Conservation (phyloP, 345 rosid genomes). For the Salix exigua region DNA sequence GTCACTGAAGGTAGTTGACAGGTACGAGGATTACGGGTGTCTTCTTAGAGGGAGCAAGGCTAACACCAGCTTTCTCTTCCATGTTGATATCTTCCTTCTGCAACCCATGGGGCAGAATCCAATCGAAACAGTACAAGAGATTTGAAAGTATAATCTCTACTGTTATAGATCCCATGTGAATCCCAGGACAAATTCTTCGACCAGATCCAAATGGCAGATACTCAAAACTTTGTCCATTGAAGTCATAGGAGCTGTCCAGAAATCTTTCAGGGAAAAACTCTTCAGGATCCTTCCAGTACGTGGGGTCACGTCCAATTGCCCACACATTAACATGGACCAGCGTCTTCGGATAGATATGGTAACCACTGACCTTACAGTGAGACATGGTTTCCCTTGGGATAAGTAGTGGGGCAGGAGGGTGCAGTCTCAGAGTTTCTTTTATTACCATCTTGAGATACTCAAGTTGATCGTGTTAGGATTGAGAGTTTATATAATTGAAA, state of each 20-base stretch:
- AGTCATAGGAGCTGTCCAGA: conserved; percentile 4
- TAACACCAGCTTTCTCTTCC: conserved; percentile 39
- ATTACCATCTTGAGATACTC: conserved; percentile 40
- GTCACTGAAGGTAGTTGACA: not conserved
- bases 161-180: not conserved
- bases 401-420: conserved; percentile 44
- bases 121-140: conserved; percentile 13
- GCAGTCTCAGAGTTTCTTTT: conserved; percentile 50
- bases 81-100: conserved; percentile 19
- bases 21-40: conserved; percentile 28
- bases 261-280: conserved; percentile 11
- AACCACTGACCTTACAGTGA: conserved; percentile 32
- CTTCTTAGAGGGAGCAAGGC: conserved; percentile 29
- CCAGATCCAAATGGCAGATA: conserved; percentile 19
- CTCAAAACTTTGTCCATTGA: conserved; percentile 12
- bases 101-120: conserved; percentile 8
- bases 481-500: too few relatives aligned
- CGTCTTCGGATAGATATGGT: conserved; percentile 31
- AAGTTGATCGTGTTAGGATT: too few relatives aligned
- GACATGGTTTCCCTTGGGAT: conserved; percentile 46
- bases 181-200: conserved; percentile 18
- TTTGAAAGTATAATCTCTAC: conserved; percentile 6
- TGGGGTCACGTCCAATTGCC: too few relatives aligned
- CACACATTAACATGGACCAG: conserved; percentile 31
- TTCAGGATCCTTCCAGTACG: not conserved